A percentile compares a stretch with the other conserved stretches of the same genome.
Conservation (phyloP, 1,284 basidiomycete genomes). For the Moniliophthora roreri region DNA sequence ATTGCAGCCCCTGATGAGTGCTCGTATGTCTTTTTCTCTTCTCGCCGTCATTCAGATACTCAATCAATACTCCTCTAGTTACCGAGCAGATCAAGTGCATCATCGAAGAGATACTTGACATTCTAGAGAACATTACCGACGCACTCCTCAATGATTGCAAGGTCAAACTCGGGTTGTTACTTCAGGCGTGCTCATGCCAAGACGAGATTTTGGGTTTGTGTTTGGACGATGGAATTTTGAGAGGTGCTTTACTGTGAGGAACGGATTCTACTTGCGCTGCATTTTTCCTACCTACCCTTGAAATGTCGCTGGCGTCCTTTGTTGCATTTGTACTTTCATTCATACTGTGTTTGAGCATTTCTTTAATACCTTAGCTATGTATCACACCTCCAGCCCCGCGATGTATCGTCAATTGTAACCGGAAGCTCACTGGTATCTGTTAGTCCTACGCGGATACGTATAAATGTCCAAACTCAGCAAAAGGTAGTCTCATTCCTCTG, state of each 20-base stretch:
- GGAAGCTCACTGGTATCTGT: too few relatives aligned
- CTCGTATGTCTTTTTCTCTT: constrained; percentile 35
- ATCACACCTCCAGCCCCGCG: too few relatives aligned
- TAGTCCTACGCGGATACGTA: too few relatives aligned
- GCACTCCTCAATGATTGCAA: constrained; percentile 35
- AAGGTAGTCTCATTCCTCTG: constrained; percentile 55
- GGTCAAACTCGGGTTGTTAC: not conserved
- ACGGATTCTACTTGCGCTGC: too few relatives aligned
- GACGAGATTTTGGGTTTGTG: not conserved
- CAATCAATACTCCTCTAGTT: constrained; percentile 28
- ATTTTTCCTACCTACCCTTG: not conserved
- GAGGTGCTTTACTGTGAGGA: too few relatives aligned
- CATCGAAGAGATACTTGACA: constrained; percentile 43
- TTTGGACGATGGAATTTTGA: too few relatives aligned
- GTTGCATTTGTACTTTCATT: too few relatives aligned
- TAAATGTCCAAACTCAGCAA: not conserved
- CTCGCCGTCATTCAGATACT: constrained; percentile 11
- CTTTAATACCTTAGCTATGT: too few relatives aligned
- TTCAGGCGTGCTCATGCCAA: not conserved
- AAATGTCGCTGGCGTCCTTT: too few relatives aligned
- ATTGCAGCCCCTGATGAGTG: constrained; percentile 51
- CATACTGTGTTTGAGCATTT: too few relatives aligned
- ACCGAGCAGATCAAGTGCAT: constrained; percentile 51
- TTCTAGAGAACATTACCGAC: constrained; percentile 49
- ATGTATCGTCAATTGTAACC: too few relatives aligned